Evolutionary conservation across 495 filamentous ascomycete species (phyloP).

Genomic region (Tuber brumale): DNA sequence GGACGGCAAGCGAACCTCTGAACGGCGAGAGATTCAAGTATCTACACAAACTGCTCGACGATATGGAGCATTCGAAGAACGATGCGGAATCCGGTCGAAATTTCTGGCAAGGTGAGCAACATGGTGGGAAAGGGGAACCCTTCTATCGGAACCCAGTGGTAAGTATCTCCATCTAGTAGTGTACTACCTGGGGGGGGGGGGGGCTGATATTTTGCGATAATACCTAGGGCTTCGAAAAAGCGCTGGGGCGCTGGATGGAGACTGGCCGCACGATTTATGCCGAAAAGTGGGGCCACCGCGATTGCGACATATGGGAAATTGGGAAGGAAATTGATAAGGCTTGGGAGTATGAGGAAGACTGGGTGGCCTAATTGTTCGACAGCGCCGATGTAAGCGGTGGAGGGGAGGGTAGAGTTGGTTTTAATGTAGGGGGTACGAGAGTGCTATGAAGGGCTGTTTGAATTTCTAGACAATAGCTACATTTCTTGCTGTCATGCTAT

Average conservation of each 20-base stretch:
- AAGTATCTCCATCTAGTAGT: not conserved
- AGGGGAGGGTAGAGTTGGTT: no score
- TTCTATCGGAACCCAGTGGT: constrained; percentile 53
- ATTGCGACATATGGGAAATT: constrained; percentile 48
- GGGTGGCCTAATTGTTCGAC: not conserved
- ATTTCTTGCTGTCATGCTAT: no score
- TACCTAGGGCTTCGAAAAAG: constrained; percentile 46
- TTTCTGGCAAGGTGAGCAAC: constrained; percentile 55
- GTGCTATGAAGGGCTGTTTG: no score
- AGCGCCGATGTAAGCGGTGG: no score
- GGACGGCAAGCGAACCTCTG: constrained; percentile 19
- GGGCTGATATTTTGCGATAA: not conserved
- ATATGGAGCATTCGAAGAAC: constrained; percentile 45
- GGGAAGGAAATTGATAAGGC: constrained; percentile 27
- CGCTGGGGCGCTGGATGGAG: constrained; percentile 51
- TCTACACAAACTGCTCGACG: constrained; percentile 43
- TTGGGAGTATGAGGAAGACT: not conserved
- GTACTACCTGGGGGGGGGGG: no score
- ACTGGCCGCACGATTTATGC: constrained; percentile 49
- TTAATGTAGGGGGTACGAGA: no score
- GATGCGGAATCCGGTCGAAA: constrained; percentile 46
- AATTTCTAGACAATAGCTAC: no score
- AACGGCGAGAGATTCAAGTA: constrained; percentile 35
- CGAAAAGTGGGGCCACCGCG: constrained; percentile 54
- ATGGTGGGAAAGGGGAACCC: constrained; percentile 56